Percentiles rank a stretch among this genome's conserved stretches.
phyloP scores from a whole-genome alignment of 768 basidiomycete genomes.

The Tulasnella sp. region DNA sequence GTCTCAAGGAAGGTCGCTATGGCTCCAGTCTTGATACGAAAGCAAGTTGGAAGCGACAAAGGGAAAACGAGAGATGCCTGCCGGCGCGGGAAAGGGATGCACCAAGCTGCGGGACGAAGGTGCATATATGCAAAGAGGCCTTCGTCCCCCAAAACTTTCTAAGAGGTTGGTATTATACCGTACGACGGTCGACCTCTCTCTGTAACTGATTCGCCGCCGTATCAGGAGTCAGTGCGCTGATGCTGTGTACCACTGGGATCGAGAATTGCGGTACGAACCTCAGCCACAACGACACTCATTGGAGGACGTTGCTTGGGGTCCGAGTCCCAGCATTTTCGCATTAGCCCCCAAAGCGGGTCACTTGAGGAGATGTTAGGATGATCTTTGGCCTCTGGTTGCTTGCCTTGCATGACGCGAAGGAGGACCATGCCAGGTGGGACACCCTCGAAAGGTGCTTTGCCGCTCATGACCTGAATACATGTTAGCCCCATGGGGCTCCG shows the following conservation, averaged over 20 bases:
- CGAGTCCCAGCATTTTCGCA: slow-evolving; percentile 18
- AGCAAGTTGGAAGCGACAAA: too few species aligned
- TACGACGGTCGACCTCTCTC: background rate
- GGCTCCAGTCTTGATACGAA: too few species aligned
- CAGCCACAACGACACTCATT: background rate
- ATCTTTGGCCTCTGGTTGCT: background rate
- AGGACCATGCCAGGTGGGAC: background rate
- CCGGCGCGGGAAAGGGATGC: too few species aligned
- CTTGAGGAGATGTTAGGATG: background rate
- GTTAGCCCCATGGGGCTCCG: background rate
- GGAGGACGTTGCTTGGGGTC: slow-evolving; percentile 5
- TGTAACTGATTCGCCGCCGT: background rate
- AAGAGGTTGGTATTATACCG: background rate
- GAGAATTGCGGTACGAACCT: background rate
- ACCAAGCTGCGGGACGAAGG: too few species aligned
- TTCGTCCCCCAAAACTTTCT: background rate
- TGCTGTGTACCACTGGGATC: background rate
- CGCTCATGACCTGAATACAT: background rate
- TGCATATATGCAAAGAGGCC: too few species aligned
- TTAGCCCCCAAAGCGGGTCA: slow-evolving; percentile 7
- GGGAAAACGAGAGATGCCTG: too few species aligned
- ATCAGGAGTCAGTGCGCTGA: background rate
- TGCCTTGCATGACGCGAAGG: background rate
- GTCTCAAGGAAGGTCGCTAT: too few species aligned
- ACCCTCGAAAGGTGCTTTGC: background rate